phyloP scores from a whole-genome alignment of 1,284 basidiomycete genomes.

The Moesziomyces parantarcticus region DNA sequence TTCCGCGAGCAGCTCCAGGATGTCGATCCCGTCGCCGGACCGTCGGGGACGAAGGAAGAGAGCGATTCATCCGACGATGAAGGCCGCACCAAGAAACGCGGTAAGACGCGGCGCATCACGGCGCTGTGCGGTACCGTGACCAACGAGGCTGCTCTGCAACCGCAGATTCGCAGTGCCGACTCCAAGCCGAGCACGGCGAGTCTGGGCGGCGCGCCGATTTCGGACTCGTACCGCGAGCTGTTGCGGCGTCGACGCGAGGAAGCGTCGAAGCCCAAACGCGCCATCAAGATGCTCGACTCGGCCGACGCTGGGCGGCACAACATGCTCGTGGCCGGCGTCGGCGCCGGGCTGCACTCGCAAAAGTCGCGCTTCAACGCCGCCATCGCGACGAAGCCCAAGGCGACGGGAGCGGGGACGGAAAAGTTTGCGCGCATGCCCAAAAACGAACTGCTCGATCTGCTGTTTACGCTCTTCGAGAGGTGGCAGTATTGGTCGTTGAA shows the following conservation, averaged over 20 bases:
- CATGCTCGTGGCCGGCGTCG: constrained; percentile 65
- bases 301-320: constrained; percentile 66
- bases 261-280: constrained; percentile 69
- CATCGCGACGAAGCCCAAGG: constrained; percentile 23
- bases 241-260: constrained; percentile 69
- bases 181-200: constrained; percentile 17
- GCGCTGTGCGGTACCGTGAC: constrained; percentile 58
- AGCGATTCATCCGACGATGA: constrained; percentile 23
- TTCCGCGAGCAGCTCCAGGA: constrained; percentile 57
- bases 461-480: constrained; percentile 83
- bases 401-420: constrained; percentile 66
- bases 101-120: constrained; percentile 37
- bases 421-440: constrained; percentile 89
- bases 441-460: constrained; percentile 85
- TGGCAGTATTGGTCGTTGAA: constrained; percentile 86
- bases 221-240: constrained; percentile 69
- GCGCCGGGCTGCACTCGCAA: constrained; percentile 37
- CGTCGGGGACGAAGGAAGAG: constrained; percentile 34
- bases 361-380: constrained; percentile 50
- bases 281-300: constrained; percentile 69
- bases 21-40: constrained; percentile 11
- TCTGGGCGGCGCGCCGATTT: constrained; percentile 45
- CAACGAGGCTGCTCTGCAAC: constrained; percentile 63
- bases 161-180: constrained; percentile 45
- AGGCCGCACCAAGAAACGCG: constrained; percentile 22